Percentiles rank a stretch among this genome's conserved stretches.
Evolutionary conservation across 768 basidiomycete genomes (phyloP).

Genomic region (Tubosaeta brunneosetosa): DNA sequence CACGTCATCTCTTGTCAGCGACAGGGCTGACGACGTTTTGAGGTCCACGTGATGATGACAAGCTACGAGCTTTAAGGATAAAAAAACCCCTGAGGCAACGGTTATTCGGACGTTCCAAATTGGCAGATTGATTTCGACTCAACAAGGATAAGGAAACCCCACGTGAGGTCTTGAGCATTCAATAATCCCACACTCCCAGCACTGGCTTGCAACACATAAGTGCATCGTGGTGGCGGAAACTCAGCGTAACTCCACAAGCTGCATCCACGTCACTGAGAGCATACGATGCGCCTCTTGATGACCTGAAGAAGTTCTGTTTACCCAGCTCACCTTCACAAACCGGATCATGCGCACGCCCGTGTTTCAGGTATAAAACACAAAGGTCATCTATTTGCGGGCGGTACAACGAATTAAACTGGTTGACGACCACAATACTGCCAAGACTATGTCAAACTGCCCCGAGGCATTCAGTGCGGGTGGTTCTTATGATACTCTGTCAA

Average conservation of each 20-base stretch:
- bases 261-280: not conserved
- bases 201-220: not conserved
- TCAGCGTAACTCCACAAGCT: not conserved
- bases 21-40: not conserved
- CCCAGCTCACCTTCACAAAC: conserved; percentile 3
- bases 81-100: not conserved
- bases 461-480: conserved; percentile 60
- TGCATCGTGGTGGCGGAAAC: not conserved
- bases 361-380: conserved; percentile 13
- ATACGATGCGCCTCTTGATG: not conserved
- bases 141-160: not conserved
- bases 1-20: not conserved
- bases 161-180: not conserved
- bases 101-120: not conserved
- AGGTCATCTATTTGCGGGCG: conserved; percentile 22
- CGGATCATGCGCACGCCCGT: not conserved
- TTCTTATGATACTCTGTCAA: conserved; percentile 84
- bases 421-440: conserved; percentile 3
- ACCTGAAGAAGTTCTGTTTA: not conserved
- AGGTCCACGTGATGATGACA: conserved; percentile 2
- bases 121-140: not conserved
- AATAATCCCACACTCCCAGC: not conserved
- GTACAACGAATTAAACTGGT: conserved; percentile 19
- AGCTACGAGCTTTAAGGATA: not conserved
- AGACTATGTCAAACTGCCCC: not conserved